A percentile compares a stretch with the other conserved stretches of the same genome.
These are phyloP conservation scores for Sclerotinia spermophila DNA, from an alignment of 2,329 filamentous ascomycete genomes.

Conservation along the genomic window DNA sequence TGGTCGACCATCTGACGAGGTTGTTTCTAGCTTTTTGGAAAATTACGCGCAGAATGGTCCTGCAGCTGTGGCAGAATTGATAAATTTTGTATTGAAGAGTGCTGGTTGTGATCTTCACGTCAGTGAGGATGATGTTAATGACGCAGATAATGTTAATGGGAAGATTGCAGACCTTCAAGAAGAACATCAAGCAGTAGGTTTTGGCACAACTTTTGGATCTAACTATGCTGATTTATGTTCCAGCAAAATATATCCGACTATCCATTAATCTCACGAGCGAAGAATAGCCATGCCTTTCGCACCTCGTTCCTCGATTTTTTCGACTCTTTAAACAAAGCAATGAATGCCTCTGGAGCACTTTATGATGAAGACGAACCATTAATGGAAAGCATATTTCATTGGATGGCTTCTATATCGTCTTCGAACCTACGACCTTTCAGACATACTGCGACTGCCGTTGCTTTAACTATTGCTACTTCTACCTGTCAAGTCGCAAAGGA, in stretches of 20 bases:
- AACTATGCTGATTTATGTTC: slow-evolving; percentile 18
- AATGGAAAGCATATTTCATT: slow-evolving; percentile 84
- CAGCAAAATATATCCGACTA: slow-evolving; percentile 82
- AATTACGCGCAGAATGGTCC: slow-evolving; percentile 54
- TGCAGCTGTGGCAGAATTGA: slow-evolving; percentile 56
- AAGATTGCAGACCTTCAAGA: slow-evolving; percentile 81
- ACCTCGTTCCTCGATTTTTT: slow-evolving; percentile 77
- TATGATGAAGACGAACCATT: slow-evolving; percentile 67
- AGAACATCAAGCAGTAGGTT: slow-evolving; percentile 71
- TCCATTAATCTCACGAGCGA: slow-evolving; percentile 79
- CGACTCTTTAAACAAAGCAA: slow-evolving; percentile 66
- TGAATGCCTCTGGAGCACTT: slow-evolving; percentile 77
- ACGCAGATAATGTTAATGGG: slow-evolving; percentile 80
- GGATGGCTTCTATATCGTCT: slow-evolving; percentile 88
- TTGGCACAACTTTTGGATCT: neutral
- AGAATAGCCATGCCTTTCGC: slow-evolving; percentile 73
- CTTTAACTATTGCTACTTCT: slow-evolving; percentile 73
- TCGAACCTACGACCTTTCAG: slow-evolving; percentile 84
- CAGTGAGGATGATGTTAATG: slow-evolving; percentile 77
- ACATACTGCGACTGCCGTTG: slow-evolving; percentile 86
- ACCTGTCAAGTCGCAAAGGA: slow-evolving; percentile 71
- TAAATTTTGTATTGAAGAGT: slow-evolving; percentile 65
- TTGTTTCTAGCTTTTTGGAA: slow-evolving; percentile 58
- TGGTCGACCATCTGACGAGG: slow-evolving; percentile 52
- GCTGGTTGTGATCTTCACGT: slow-evolving; percentile 80